Evolutionary conservation across 352 stramenopile genomes (phyloP), one percentile per base, ranked within the genome.

Genomic region (Phytophthora cactorum): DNA sequence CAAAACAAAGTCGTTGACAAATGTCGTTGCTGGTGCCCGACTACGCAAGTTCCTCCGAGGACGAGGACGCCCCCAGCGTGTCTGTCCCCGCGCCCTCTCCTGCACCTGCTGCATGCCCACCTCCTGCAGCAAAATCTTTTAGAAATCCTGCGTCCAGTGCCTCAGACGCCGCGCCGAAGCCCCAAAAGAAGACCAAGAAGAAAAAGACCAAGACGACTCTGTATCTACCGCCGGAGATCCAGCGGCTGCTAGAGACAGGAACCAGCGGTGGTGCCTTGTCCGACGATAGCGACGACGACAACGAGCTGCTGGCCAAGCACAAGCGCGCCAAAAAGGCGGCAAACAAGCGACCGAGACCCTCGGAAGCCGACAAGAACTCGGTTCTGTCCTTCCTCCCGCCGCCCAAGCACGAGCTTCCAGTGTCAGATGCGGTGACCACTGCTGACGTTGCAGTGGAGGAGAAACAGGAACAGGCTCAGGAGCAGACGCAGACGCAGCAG

Each of bases 21-120:
- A 89, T 87, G 81, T 82, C 78, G 60, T 67, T 87, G 27, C 51
- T 88, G 17, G 66, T 87, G n/a, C 64, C 64, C 45, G 81, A 89
- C 68, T 89, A 89, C 72, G 75, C 74, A 44, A 88, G 76, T 58
- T 87, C 81, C 0, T 89, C 81, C 1, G 77, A 85, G 44, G 78
- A 87, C 43, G 81, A 89, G 15, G 56, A 27, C 1, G 38, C 54
- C 4, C 34, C 54, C 17, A 46, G 17, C 44, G 17, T 61, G 32
- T 31, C 64, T 41, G 12, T 17, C 0, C 15, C 41, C 7, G 45
- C 55, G 8, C 10, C 50, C 39, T 3, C 32, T 17, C n/a, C 51
- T n/a, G 3, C 34, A 29, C n/a, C 50, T 46, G 2, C 58, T 5
- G 9, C 44, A 12, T 0, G 28, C 46, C 28, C 54, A 28, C 0